Percentiles rank a stretch among this genome's conserved stretches.
Conservation (phyloP, 345 rosid species). For the Arabidopsis arenosa region DNA sequence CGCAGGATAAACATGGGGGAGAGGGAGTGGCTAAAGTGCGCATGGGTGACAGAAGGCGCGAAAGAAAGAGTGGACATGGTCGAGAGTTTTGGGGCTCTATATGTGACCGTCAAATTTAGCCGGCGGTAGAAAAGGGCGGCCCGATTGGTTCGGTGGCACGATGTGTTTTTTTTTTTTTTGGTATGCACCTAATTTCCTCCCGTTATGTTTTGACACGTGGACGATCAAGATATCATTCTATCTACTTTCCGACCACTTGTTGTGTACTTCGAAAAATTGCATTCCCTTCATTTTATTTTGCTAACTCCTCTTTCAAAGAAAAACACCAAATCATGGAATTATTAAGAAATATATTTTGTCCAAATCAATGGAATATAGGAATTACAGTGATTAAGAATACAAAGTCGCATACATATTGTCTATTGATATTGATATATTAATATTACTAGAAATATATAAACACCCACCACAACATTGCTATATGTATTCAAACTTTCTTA, state of each 20-base stretch:
- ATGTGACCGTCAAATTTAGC: constrained; percentile 39
- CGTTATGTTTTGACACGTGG: constrained; percentile 49
- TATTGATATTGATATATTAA: no score
- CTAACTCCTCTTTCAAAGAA: neutral
- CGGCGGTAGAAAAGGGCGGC: constrained; percentile 51
- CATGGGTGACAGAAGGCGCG: constrained; percentile 53
- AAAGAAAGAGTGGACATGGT: constrained; percentile 53
- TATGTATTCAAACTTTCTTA: neutral
- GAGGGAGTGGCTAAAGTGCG: constrained; percentile 50
- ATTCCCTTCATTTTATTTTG: neutral
- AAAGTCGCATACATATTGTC: no score
- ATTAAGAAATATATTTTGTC: neutral
- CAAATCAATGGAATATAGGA: no score
- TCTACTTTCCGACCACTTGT: constrained; percentile 26
- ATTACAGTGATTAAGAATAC: no score
- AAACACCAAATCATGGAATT: neutral
- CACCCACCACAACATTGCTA: constrained; percentile 1
- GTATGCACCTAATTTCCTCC: neutral
- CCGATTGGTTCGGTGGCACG: constrained; percentile 47
- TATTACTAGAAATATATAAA: no score
- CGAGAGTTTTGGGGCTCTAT: constrained; percentile 12
- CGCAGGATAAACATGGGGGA: constrained; percentile 76
- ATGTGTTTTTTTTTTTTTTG: neutral
- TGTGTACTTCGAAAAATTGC: neutral
- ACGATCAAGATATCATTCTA: constrained; percentile 33